A percentile compares a stretch with the other conserved stretches of the same genome.
Evolutionary conservation across 345 rosid genomes (phyloP).

Genomic region (Raphanus sativus): DNA sequence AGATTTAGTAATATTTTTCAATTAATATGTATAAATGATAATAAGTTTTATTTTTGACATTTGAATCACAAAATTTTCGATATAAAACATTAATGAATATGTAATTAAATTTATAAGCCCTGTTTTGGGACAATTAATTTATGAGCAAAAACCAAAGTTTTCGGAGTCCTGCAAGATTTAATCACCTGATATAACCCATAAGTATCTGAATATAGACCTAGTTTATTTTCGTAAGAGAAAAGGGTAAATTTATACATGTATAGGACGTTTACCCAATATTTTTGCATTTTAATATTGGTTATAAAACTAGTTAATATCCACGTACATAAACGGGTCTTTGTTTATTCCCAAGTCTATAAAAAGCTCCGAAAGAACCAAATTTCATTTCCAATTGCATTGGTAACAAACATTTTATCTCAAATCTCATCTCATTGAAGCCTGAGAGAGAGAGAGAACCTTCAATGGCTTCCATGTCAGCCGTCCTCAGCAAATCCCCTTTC

Average conservation of each 20-base stretch:
- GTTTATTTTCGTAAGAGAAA: not conserved
- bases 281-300: not conserved
- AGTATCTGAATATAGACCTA: not conserved
- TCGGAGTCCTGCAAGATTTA: not conserved
- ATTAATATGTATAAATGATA: not conserved
- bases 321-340: not conserved
- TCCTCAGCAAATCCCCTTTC: slow-evolving; percentile 41
- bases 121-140: not conserved
- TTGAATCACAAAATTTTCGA: not conserved
- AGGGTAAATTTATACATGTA: not conserved
- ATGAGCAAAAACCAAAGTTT: not conserved
- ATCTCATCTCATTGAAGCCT: slow-evolving; percentile 17
- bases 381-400: slow-evolving; percentile 24
- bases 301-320: not conserved
- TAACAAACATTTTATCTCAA: not conserved
- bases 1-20: not conserved
- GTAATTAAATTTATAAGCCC: not conserved
- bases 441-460: slow-evolving; percentile 2
- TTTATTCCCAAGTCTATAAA: slow-evolving; percentile 13
- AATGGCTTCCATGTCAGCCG: slow-evolving; percentile 70
- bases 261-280: not conserved
- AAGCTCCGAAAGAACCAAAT: not conserved
- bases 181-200: not conserved
- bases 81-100: not conserved
- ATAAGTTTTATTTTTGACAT: not conserved